These are phyloP conservation scores for Crithidia sp. DNA, from an alignment of 208 protist genomes.

Conservation along the genomic window DNA sequence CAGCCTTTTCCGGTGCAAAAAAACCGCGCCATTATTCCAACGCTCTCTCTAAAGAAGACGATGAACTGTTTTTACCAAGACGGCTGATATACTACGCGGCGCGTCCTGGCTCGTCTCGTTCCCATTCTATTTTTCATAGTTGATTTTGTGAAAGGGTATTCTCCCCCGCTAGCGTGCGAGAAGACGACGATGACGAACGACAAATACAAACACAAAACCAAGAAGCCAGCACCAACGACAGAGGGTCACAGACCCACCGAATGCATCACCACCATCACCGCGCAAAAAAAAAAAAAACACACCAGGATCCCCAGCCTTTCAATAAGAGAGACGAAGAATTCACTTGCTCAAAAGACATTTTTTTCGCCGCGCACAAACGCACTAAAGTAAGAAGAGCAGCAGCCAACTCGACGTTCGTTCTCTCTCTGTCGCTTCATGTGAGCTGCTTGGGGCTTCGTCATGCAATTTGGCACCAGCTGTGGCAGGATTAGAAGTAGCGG, in stretches of 20 bases:
- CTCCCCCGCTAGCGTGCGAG: not conserved
- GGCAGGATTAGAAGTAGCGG: conserved; percentile 70
- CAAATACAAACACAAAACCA: not conserved
- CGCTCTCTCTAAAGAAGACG: no score
- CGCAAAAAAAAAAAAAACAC: conserved; percentile 10
- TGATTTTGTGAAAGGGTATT: no score
- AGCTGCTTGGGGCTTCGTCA: no score
- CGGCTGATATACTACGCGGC: no score
- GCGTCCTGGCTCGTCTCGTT: no score
- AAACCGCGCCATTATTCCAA: no score
- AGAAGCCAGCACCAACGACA: conserved; percentile 17
- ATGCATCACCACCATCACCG: not conserved
- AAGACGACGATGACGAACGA: not conserved
- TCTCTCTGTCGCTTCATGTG: conserved; percentile 7
- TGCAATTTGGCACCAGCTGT: not conserved
- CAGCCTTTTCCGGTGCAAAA: no score
- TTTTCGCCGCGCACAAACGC: no score
- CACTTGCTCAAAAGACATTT: not conserved
- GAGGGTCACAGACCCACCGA: conserved; percentile 4
- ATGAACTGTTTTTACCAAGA: no score
- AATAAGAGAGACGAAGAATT: not conserved
- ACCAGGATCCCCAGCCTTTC: no score
- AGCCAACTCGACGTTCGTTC: not conserved
- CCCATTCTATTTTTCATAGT: no score
- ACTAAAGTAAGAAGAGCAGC: not conserved